These are phyloP conservation scores for Brassica carinata DNA, from an alignment of 345 rosid species.

Conservation along the genomic window DNA sequence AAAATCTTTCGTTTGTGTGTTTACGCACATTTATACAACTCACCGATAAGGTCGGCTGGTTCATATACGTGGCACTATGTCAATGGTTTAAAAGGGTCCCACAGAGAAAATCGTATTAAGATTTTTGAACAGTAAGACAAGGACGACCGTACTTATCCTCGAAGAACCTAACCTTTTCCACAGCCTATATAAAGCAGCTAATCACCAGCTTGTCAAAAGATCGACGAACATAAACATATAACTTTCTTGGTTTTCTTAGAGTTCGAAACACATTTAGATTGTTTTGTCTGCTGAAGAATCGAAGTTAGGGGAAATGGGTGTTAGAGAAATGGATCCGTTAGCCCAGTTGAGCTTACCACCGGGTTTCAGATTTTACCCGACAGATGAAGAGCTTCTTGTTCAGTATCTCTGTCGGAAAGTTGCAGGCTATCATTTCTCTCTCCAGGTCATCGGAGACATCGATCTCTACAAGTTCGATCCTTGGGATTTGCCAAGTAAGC, in stretches of 20 bases:
- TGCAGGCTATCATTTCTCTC: slow-evolving; percentile 68
- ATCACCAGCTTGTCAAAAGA: slow-evolving; percentile 2
- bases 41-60: slow-evolving; percentile 36
- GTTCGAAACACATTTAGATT: neutral
- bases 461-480: slow-evolving; percentile 97
- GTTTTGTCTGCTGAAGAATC: neutral
- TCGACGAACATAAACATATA: slow-evolving; percentile 16
- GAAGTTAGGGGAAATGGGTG: slow-evolving; percentile 51
- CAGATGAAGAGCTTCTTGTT: slow-evolving; percentile 92
- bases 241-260: neutral
- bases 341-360: slow-evolving; percentile 89
- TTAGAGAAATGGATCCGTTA: slow-evolving; percentile 65
- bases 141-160: slow-evolving; percentile 78
- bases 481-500: slow-evolving; percentile 87
- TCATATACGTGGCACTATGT: slow-evolving; percentile 33
- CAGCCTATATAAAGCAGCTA: slow-evolving; percentile 34
- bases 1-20: neutral
- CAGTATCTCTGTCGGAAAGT: slow-evolving; percentile 84
- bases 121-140: slow-evolving; percentile 45
- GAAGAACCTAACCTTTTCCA: slow-evolving; percentile 11
- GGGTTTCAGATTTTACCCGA: slow-evolving; percentile 89
- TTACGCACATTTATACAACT: slow-evolving; percentile 28
- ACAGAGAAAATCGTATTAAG: slow-evolving; percentile 35
- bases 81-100: slow-evolving; percentile 24
- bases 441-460: slow-evolving; percentile 74